A percentile compares a stretch with the other conserved stretches of the same genome.
Evolutionary conservation across 1,284 basidiomycete species (phyloP).

Genomic region (Cryptococcus depauperatus): DNA sequence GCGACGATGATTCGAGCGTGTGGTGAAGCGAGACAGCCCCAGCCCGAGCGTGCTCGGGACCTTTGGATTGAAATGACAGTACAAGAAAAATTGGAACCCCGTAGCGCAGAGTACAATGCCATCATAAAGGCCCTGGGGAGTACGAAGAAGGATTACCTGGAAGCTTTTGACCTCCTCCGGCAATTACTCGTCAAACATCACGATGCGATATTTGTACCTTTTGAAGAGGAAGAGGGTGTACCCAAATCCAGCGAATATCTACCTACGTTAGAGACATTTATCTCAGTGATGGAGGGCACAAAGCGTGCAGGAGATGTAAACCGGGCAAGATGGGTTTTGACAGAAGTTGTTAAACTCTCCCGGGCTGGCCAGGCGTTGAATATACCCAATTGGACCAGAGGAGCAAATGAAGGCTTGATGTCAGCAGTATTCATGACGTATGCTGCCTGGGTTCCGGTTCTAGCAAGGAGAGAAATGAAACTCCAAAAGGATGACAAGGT

Average conservation of each 20-base stretch:
- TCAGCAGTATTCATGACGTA: conserved; percentile 82
- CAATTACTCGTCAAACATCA: conserved; percentile 71
- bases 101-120: conserved; percentile 66
- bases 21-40: conserved; percentile 53
- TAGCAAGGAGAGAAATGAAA: conserved; percentile 19
- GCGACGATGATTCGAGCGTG: conserved; percentile 83
- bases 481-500: conserved; percentile 14
- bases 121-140: conserved; percentile 60
- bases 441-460: conserved; percentile 59
- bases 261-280: conserved; percentile 66
- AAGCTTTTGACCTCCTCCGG: conserved; percentile 68
- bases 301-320: conserved; percentile 76
- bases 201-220: conserved; percentile 31
- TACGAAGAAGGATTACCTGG: conserved; percentile 56
- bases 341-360: conserved; percentile 60
- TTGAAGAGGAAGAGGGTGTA: conserved; percentile 16
- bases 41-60: conserved; percentile 86
- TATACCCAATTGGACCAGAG: conserved; percentile 12
- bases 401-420: conserved; percentile 67
- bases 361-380: conserved; percentile 9
- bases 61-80: conserved; percentile 85
- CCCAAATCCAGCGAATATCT: conserved; percentile 25
- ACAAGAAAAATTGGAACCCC: conserved; percentile 53
- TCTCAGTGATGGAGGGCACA: conserved; percentile 77
- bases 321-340: conserved; percentile 80